Evolutionary conservation across 2,329 filamentous ascomycete species (phyloP), one percentile per base, ranked within the genome.

Genomic region (Alternaria consortialis): DNA sequence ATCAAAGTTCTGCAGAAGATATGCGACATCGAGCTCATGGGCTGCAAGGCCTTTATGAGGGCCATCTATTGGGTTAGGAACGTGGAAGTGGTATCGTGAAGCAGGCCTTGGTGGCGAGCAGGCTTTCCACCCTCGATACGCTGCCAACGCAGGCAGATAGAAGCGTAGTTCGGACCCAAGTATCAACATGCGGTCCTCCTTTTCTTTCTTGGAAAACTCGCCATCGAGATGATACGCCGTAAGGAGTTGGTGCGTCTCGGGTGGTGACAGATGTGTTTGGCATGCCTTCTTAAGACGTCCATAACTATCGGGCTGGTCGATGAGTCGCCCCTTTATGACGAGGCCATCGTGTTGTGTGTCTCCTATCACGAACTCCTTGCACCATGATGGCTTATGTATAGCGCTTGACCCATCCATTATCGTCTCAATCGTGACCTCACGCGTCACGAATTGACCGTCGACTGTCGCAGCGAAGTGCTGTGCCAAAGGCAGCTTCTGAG

Each of bases 151-250:
- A 1, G 83, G 78, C 2, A 81, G 75, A 60, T 81, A 78, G 71
- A 83, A 85, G 5, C 74, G 71, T 27, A 85, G 76, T 55, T 86
- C 84, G 27, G 79, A 81, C 9, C 71, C 71, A 29, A 84, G 80
- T 15, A 77, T 66, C 4, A 69, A 64, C n/a, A 76, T 54, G 17
- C 25, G 50, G 4, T 62, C 47, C 9, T 39, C 27, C 39, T 58
- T 53, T 36, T 65, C 56, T 31, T 63, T 65, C 39, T 82, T 78
- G 4, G 75, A 55, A 0, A 73, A 65, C 4, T 29, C 65, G 51
- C 70, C 56, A 4, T 67, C 58, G 48, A 84, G 74, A 0, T 71
- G 70, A 64, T 85, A 86, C 11, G 74, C 71, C 15, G 67, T 43
- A 5, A 76, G 50, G 1, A 76, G 63, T 1, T 34, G 23, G 5